Conservation (phyloP, 345 rosid species). For the Cardamine occulta region DNA sequence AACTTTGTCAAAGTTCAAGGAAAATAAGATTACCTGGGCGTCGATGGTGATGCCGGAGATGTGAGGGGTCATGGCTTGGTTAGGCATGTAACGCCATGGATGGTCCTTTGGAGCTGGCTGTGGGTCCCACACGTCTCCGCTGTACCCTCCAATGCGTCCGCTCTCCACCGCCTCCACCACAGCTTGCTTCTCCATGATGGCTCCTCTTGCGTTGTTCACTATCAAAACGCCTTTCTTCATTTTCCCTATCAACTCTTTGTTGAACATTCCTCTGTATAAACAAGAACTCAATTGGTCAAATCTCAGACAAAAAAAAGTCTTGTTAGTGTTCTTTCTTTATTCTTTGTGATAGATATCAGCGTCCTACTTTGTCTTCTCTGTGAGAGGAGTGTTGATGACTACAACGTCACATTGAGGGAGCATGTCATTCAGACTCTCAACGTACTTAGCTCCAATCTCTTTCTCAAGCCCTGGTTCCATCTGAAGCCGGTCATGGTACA, state of each 20-base stretch:
- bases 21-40: conserved; percentile 60
- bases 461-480: conserved; percentile 78
- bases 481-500: conserved; percentile 80
- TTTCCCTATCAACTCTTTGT: conserved; percentile 77
- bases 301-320: neutral
- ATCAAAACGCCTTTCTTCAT: conserved; percentile 87
- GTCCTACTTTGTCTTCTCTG: conserved; percentile 75
- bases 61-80: conserved; percentile 99
- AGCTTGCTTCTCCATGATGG: conserved; percentile 89
- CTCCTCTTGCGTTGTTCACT: conserved; percentile 96
- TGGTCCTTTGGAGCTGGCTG: conserved; percentile 98
- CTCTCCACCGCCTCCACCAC: conserved; percentile 82
- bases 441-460: conserved; percentile 70
- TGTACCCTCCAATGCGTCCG: conserved; percentile 92
- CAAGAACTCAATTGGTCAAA: conserved; percentile 4
- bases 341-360: neutral
- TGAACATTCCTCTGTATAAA: conserved; percentile 66
- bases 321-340: neutral
- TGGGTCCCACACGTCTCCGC: conserved; percentile 96
- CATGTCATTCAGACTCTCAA: conserved; percentile 79
- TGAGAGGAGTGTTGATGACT: conserved; percentile 87
- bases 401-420: conserved; percentile 86
- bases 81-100: conserved; percentile 99
- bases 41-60: conserved; percentile 97
- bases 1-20: neutral